These are phyloP conservation scores for Pseudogymnoascus sp. DNA, from an alignment of 2,329 filamentous ascomycete species.

Conservation along the genomic window DNA sequence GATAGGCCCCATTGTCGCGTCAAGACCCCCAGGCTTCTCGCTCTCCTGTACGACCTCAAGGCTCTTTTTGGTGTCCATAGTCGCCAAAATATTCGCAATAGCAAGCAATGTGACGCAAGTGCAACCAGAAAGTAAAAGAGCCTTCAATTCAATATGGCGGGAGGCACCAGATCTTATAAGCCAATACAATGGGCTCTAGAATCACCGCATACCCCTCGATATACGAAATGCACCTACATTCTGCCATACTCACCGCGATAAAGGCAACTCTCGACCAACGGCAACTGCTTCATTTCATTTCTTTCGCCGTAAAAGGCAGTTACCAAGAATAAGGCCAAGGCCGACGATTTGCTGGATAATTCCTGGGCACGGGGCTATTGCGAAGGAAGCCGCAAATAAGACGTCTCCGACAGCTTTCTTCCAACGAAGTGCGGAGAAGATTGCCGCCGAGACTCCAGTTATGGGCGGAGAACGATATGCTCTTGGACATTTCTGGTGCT, in stretches of 20 bases:
- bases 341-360: neutral
- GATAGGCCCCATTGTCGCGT: neutral
- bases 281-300: conserved; percentile 1
- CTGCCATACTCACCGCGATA: neutral
- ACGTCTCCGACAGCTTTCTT: neutral
- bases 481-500: neutral
- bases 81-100: neutral
- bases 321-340: conserved; percentile 1
- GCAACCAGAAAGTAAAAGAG: neutral
- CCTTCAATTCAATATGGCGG: neutral
- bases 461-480: neutral
- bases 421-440: neutral
- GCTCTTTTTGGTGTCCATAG: conserved; percentile 15
- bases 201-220: neutral
- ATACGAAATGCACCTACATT: neutral
- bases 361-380: neutral
- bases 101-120: neutral
- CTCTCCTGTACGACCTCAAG: conserved; percentile 14
- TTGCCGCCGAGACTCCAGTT: neutral
- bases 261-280: neutral
- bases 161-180: neutral
- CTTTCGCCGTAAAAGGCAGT: neutral
- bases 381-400: conserved; percentile 5
- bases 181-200: neutral
- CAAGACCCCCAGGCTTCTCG: conserved; percentile 11